phyloP scores from a whole-genome alignment of 176 grass and related monocot genomes.

The Oryza rufipogon region DNA sequence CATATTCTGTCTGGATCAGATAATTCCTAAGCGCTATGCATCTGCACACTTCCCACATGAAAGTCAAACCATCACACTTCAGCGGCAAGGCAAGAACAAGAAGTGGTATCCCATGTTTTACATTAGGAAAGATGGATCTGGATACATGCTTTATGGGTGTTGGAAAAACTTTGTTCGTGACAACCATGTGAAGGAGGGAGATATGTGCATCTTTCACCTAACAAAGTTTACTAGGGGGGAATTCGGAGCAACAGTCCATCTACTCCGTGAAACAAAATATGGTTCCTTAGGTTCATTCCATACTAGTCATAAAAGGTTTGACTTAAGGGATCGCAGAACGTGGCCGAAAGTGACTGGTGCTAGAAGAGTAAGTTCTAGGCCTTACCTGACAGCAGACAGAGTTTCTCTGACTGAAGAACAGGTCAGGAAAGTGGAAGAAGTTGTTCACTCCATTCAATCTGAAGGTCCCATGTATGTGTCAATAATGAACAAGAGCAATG shows the following conservation, averaged over 20 bases:
- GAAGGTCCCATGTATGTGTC: conserved; percentile 27
- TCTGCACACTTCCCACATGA: conserved; percentile 7
- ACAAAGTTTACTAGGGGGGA: not conserved
- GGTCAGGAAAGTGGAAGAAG: conserved; percentile 18
- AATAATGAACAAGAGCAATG: conserved; percentile 28
- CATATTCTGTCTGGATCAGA: conserved; percentile 21
- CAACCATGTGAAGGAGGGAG: conserved; percentile 40
- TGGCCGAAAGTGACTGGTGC: not conserved
- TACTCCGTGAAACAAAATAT: conserved; percentile 23
- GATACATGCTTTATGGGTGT: conserved; percentile 22
- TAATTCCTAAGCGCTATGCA: conserved; percentile 42
- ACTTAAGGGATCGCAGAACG: not conserved
- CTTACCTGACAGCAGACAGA: conserved; percentile 1
- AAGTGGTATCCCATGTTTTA: conserved; percentile 40
- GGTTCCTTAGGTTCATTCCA: not conserved
- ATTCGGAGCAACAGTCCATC: conserved; percentile 34
- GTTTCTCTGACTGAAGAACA: not conserved
- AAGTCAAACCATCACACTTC: conserved; percentile 31
- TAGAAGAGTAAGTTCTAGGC: not conserved
- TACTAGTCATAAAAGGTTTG: not conserved
- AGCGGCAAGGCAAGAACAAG: not conserved
- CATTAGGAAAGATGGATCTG: conserved; percentile 19
- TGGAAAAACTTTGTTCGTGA: conserved; percentile 52
- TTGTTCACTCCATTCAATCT: not conserved
- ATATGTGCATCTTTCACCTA: conserved; percentile 48